Conservation (phyloP, 176 grass and related monocot species). For the Eragrostis nindensis region DNA sequence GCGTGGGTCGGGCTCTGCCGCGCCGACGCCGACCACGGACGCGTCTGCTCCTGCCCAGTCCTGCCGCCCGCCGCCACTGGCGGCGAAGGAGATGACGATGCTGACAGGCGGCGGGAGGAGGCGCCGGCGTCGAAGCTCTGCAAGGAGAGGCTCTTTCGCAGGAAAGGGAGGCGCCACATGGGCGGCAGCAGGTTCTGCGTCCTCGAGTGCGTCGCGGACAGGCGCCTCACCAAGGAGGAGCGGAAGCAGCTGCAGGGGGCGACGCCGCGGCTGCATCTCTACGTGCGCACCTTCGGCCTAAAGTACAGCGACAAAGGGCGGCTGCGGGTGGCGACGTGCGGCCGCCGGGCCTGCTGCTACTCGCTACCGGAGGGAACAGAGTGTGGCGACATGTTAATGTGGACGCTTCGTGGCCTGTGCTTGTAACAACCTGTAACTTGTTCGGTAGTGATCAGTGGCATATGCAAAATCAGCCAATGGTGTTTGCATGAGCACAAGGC, state of each 20-base stretch:
- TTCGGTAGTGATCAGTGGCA: too few relatives aligned
- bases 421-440: neutral
- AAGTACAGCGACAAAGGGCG: slow-evolving; percentile 15
- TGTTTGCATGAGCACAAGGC: too few relatives aligned
- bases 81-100: too few relatives aligned
- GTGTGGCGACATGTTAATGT: neutral
- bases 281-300: slow-evolving; percentile 1
- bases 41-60: neutral
- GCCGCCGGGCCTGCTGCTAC: slow-evolving; percentile 1
- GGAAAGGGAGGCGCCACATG: neutral
- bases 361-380: neutral
- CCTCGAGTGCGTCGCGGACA: neutral
- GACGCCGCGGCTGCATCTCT: neutral
- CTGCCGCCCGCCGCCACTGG: too few relatives aligned
- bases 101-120: too few relatives aligned
- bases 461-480: too few relatives aligned
- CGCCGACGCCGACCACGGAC: neutral
- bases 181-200: slow-evolving; percentile 1
- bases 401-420: neutral
- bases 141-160: neutral
- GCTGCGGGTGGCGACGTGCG: slow-evolving; percentile 8
- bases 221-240: neutral
- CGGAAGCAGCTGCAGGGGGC: neutral
- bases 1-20: neutral
- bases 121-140: neutral